Evolutionary conservation across 352 stramenopile genomes (phyloP), one percentile per base, ranked within the genome.

Genomic region (Phytophthora europaea): DNA sequence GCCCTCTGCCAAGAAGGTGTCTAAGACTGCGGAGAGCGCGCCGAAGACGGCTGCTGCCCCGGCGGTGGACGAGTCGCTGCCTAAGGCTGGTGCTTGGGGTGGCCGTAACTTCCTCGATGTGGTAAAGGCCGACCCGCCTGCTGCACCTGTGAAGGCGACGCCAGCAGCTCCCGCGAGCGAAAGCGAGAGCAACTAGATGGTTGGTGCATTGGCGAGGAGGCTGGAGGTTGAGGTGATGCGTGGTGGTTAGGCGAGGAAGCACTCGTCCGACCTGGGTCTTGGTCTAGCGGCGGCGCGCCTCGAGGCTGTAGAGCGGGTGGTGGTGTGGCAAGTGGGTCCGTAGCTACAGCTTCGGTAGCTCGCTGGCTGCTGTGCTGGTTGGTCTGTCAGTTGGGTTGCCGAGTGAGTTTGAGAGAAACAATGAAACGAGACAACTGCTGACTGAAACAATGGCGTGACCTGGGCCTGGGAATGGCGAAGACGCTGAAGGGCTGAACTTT

Each of bases 21-120:
- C 72, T 22, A 88, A 88, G 60, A 76, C 73, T 71, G 34, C 57
- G 15, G 72, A 77, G 38, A 72, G 26, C 31, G 58, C 67, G 34
- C 53, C 55, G 20, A 76, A 77, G 70, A 55, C 68, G 51, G 63
- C 58, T 65, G 61, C 65, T 53, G 52, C 61, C n/a, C 63, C 73
- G 2, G 66, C 60, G 6, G 76, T 72, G 40, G 83, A 87, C 50
- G 81, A 88, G 54, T 73, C 77, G 33, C 45, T 91, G 55, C 82
- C 87, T 18, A 93, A 90, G 76, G 45, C 87, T 7, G 89, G 89
- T 59, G 89, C 86, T 36, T 96, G 89, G 89, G 89, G 89, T 38
- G 87, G 85, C 33, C 89, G 89, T 40, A 93, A 92, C 73, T 96
- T 96, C 53, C 67, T 93, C 53, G 89, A 96, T 63, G 87, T 96